Evolutionary conservation across 2,329 filamentous ascomycete genomes (phyloP), one percentile per base, ranked within the genome.

Genomic region (Thielaviopsis euricoi): DNA sequence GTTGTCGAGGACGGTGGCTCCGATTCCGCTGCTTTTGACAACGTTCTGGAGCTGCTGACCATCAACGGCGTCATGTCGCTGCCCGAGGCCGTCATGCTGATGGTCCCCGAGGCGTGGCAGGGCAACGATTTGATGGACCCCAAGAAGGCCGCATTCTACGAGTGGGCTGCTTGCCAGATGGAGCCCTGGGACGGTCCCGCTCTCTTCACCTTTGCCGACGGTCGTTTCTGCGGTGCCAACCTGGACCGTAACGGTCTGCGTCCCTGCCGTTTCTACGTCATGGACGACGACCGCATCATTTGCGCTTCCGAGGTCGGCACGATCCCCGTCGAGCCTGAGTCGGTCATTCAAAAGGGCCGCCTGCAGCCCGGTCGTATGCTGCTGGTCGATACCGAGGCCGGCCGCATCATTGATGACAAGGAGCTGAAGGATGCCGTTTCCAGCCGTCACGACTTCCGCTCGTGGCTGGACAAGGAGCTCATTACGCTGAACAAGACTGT

Each of bases 111-210:
- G 73, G 91, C 91, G 61, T 97, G 91, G 91, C 89, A 97, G 72
- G 91, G 90, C 61, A 96, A 96, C 71, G 76, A 83, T 43, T 77
- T 83, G 61, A 95, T 97, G 86, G 90, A 96, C 66, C 88, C 89
- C 58, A 87, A 88, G 67, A 97, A 97, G 75, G 87, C 90, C 60
- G 91, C 91, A 55, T 97, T 96, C 73, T 97, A 97, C 73, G 90
- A 97, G 71, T 97, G 91, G 89, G 91, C 91, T 66, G 90, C 89
- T 64, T 97, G 91, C 71, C 87, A 95, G 77, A 97, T 97, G 91
- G 91, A 97, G 75, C 90, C 91, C 17, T 97, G 91, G 91, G 91
- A 97, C 71, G 91, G 91, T 19, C 91, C 91, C 37, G 91, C 91
- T 58, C 81, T 97, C 33, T 97, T 97, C 76, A 96, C 90, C 6